Evolutionary conservation across 352 stramenopile species (phyloP), one percentile per base, ranked within the genome.

Genomic region (Phytophthora citricola): DNA sequence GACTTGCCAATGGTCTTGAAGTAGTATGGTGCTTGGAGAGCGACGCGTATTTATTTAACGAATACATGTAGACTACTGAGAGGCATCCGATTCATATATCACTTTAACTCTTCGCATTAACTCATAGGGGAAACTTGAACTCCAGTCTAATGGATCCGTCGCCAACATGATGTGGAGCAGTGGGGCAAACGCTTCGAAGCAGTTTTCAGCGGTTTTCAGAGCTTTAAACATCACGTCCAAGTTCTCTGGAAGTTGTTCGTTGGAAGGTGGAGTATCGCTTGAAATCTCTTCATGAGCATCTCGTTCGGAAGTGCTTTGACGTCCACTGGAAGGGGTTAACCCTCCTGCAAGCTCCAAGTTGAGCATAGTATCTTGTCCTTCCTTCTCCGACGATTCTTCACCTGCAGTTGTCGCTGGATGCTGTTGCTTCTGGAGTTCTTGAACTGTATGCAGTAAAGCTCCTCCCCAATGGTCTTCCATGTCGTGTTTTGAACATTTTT

Each of bases 101-200:
- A 8, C 12, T 41, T 17, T 41, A 17, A 2, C 1, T 41, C 11
- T 43, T 9, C 0, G 14, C 3, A 22, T 20, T 43, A 20, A 20
- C 14, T 22, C 14, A 10, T 43, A 20, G 6, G 14, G 51, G 34
- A 81, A 60, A 14, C 29, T 68, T n/a, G 62, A 47, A 6, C 59
- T 53, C 62, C 66, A 79, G 27, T 76, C 50, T 4, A 76, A 31
- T 4, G 71, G 71, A 27, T 79, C 67, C 6, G 44, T 56, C 4
- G 74, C 38, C n/a, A 83, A 22, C n/a, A 71, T 58, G 2, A 85
- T 62, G 11, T 81, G 68, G 38, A 81, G 60, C 12, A 85, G 57
- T 17, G 67, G 31, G 26, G 70, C 56, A 49, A 87, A 83, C 24
- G 78, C 76, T 38, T 78, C 53, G 12, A 85, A 71, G 26, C 78